These are phyloP conservation scores for Hirschfeldia incana DNA, from an alignment of 345 rosid genomes.

Conservation along the genomic window DNA sequence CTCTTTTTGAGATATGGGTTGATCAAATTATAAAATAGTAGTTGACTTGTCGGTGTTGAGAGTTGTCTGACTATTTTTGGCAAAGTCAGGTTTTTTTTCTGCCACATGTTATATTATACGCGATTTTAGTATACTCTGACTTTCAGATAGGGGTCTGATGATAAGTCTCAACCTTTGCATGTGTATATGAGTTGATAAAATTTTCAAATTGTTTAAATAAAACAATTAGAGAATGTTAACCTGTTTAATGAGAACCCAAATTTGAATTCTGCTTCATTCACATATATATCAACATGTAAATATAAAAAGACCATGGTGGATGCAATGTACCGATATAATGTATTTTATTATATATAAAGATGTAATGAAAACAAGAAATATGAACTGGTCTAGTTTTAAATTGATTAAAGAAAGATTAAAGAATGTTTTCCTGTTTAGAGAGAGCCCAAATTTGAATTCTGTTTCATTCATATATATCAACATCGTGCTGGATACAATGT, in stretches of 20 bases:
- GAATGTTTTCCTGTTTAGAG: not conserved
- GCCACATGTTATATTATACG: conserved; percentile 19
- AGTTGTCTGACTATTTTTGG: not conserved
- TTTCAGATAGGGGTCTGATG: not conserved
- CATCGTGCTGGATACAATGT: conserved; percentile 15
- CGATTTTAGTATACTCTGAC: conserved; percentile 6
- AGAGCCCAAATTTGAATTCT: conserved; percentile 25
- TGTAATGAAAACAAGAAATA: not conserved
- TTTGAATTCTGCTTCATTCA: conserved; percentile 5
- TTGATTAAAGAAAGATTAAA: not conserved
- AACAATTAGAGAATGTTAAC: not conserved
- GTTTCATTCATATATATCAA: conserved; percentile 4
- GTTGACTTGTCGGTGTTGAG: conserved; percentile 40
- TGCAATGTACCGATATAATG: not conserved
- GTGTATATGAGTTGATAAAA: not conserved
- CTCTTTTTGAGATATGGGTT: conserved; percentile 8
- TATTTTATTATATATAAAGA: not conserved
- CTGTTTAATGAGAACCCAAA: conserved; percentile 21
- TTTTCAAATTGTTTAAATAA: not conserved
- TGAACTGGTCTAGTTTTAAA: not conserved
- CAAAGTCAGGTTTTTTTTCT: conserved; percentile 16
- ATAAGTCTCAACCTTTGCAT: not conserved
- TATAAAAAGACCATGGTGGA: not conserved
- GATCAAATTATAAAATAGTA: conserved; percentile 6
- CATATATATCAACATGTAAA: not conserved